Evolutionary conservation across 345 rosid genomes (phyloP).

Genomic region (Eucalyptus cloeziana): DNA sequence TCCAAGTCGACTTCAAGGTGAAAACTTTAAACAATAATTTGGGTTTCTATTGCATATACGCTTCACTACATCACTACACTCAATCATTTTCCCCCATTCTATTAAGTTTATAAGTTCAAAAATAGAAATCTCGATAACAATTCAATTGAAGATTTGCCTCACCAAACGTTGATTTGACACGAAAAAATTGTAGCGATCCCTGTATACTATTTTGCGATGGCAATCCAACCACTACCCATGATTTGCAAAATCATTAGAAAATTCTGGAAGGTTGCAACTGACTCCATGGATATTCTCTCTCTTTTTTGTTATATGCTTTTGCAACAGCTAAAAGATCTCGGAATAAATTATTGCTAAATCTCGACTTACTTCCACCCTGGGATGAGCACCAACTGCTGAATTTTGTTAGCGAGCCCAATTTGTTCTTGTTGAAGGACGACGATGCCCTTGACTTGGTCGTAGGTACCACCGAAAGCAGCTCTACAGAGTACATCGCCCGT

Average conservation of each 20-base stretch:
- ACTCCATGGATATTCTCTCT: too few species aligned
- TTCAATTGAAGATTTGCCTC: not conserved
- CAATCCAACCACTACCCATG: not conserved
- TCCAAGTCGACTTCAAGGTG: not conserved
- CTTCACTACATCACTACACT: not conserved
- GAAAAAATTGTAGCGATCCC: not conserved
- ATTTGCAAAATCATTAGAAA: not conserved
- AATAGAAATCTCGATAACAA: not conserved
- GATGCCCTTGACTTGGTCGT: not conserved
- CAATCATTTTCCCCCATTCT: not conserved
- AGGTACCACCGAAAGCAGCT: not conserved
- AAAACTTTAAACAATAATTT: not conserved
- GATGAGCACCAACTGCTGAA: not conserved
- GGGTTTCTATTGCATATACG: not conserved
- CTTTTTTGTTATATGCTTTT: not conserved
- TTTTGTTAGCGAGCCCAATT: not conserved
- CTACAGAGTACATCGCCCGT: not conserved
- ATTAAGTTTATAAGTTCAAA: not conserved
- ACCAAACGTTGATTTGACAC: not conserved
- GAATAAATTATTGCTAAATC: not conserved
- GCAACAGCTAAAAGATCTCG: too few species aligned
- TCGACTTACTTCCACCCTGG: not conserved
- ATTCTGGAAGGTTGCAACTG: not conserved
- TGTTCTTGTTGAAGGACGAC: not conserved
- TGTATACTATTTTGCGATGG: not conserved